These are phyloP conservation scores for Aspergillus pseudoglaucus DNA, from an alignment of 2,329 filamentous ascomycete species.

Conservation along the genomic window DNA sequence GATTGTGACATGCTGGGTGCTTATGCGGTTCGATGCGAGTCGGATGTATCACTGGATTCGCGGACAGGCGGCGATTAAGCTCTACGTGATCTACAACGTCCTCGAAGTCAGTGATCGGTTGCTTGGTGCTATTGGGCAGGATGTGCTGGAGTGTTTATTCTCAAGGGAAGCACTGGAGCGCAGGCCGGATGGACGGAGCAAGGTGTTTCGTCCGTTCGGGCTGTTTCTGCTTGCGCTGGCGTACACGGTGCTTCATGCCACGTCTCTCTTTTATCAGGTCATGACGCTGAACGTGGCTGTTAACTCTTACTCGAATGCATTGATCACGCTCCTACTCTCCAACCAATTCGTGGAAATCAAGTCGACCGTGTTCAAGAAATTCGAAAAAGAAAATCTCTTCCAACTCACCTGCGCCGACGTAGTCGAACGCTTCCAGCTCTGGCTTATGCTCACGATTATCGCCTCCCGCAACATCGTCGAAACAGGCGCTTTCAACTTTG, in stretches of 20 bases:
- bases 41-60: constrained; percentile 98
- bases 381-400: constrained; percentile 96
- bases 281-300: constrained; percentile 97
- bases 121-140: constrained; percentile 85
- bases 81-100: constrained; percentile 98
- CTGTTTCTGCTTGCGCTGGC: constrained; percentile 81
- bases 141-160: constrained; percentile 92
- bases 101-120: constrained; percentile 84
- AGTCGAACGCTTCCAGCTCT: constrained; percentile 93
- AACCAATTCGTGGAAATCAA: constrained; percentile 99
- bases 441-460: constrained; percentile 95
- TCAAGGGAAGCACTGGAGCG: constrained; percentile 87
- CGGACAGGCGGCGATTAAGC: constrained; percentile 91
- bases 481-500: constrained; percentile 69
- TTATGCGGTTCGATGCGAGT: constrained; percentile 90
- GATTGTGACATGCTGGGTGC: constrained; percentile 71
- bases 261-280: constrained; percentile 91
- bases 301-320: constrained; percentile 94
- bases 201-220: constrained; percentile 78
- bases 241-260: constrained; percentile 84
- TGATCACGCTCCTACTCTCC: constrained; percentile 84
- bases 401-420: constrained; percentile 95
- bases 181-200: constrained; percentile 80
- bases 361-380: constrained; percentile 95
- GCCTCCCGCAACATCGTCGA: constrained; percentile 94